A percentile compares a stretch with the other conserved stretches of the same genome.
Conservation (phyloP, 164 flowering plant genomes). For the Amborella trichopoda region DNA sequence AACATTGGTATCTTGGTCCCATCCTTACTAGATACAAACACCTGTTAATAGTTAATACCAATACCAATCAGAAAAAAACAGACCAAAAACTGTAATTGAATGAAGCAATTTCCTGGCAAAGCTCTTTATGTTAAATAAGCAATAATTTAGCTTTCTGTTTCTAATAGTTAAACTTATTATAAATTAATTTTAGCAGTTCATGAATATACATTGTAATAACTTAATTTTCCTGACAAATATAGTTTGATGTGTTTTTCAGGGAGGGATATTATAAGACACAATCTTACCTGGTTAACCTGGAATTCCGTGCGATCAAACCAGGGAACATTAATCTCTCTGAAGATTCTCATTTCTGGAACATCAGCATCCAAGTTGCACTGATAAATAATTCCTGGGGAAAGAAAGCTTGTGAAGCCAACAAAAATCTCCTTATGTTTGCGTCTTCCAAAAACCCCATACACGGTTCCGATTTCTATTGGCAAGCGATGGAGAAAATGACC, state of each 20-base stretch:
- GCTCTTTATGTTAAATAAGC: too few species aligned
- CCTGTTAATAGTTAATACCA: too few species aligned
- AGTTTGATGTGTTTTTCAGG: too few species aligned
- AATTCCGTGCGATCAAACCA: constrained; percentile 77
- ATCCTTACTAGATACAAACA: constrained; percentile 87
- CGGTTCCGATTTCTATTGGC: constrained; percentile 84
- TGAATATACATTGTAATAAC: too few species aligned
- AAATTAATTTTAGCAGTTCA: too few species aligned
- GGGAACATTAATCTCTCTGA: constrained; percentile 69
- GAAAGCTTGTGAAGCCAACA: constrained; percentile 77
- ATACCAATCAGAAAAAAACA: too few species aligned
- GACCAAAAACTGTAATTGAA: too few species aligned
- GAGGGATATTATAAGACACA: not conserved
- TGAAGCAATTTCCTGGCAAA: too few species aligned
- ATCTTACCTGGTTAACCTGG: constrained; percentile 74
- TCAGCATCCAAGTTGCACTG: constrained; percentile 48
- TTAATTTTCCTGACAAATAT: too few species aligned
- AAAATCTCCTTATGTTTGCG: constrained; percentile 57
- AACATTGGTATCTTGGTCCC: constrained; percentile 83
- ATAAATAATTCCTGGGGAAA: constrained; percentile 85
- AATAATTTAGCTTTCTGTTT: too few species aligned
- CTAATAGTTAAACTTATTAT: too few species aligned
- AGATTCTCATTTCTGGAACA: constrained; percentile 66
- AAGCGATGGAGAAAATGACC: constrained; percentile 64
- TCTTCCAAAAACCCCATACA: constrained; percentile 51